Evolutionary conservation across 2,329 filamentous ascomycete species (phyloP).

Genomic region (Ceratocystis albifundus): DNA sequence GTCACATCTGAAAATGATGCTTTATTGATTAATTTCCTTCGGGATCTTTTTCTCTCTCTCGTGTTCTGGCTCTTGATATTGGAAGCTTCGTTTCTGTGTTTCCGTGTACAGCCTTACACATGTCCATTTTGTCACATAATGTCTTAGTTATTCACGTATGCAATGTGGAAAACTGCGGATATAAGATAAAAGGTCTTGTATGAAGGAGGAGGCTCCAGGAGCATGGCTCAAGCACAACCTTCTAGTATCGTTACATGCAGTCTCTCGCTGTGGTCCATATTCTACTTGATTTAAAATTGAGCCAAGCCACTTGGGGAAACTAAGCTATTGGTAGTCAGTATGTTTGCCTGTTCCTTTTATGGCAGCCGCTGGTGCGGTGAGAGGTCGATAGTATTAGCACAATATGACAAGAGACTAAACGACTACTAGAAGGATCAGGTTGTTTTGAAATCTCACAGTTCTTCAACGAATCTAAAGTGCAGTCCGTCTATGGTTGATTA

Average conservation of each 20-base stretch:
- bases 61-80: background rate
- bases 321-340: background rate
- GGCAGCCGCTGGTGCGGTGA: no score
- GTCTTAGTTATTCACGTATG: no score
- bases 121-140: background rate
- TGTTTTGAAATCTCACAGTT: background rate
- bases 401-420: background rate
- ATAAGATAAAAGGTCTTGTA: no score
- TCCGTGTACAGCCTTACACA: background rate
- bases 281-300: no score
- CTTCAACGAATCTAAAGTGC: background rate
- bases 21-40: background rate
- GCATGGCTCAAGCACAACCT: no score
- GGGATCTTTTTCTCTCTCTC: background rate
- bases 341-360: background rate
- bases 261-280: no score
- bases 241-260: no score
- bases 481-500: background rate
- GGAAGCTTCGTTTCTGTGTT: background rate
- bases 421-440: background rate
- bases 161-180: no score
- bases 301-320: background rate
- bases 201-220: no score
- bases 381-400: no score
- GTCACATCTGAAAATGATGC: background rate